Evolutionary conservation across 1,284 basidiomycete genomes (phyloP).

Genomic region (Earliella scabrosa): DNA sequence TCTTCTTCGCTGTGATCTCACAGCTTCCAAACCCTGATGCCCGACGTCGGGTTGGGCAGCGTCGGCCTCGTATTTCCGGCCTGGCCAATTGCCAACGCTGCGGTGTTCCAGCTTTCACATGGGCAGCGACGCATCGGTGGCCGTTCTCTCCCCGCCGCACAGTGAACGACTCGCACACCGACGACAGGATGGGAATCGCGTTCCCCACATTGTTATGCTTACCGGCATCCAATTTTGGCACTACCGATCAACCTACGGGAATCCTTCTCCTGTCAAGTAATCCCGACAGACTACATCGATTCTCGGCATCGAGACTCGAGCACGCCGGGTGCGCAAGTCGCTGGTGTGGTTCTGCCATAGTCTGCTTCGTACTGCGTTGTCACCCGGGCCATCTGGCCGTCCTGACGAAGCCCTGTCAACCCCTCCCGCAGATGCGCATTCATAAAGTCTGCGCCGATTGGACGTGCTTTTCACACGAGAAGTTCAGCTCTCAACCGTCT

Average conservation of each 20-base stretch:
- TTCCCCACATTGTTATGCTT: slow-evolving; percentile 3
- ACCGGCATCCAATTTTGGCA: slow-evolving; percentile 16
- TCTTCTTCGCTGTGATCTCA: no score
- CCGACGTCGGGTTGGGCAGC: no score
- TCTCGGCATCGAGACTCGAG: slow-evolving; percentile 4
- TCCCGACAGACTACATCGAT: slow-evolving; percentile 13
- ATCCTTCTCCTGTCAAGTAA: slow-evolving; percentile 12
- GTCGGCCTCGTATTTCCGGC: no score
- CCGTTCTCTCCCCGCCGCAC: slow-evolving; percentile 23
- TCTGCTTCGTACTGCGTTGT: slow-evolving; percentile 2
- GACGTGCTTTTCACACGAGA: slow-evolving; percentile 8
- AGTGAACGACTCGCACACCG: slow-evolving; percentile 22
- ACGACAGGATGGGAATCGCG: slow-evolving; percentile 10
- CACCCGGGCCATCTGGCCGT: slow-evolving; percentile 2
- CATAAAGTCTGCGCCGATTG: slow-evolving; percentile 13
- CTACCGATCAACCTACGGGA: neutral
- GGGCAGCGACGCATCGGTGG: slow-evolving; percentile 1
- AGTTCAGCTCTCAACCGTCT: slow-evolving; percentile 12
- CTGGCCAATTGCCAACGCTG: slow-evolving; percentile 8
- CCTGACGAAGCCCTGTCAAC: neutral
- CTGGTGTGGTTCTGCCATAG: slow-evolving; percentile 3
- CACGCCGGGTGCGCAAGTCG: slow-evolving; percentile 8
- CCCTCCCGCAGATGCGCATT: neutral
- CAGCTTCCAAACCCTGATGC: no score
- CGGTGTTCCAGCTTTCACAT: slow-evolving; percentile 10